Evolutionary conservation across 2,329 filamentous ascomycete species (phyloP).

Genomic region (Bimuria novae-zelandiae): DNA sequence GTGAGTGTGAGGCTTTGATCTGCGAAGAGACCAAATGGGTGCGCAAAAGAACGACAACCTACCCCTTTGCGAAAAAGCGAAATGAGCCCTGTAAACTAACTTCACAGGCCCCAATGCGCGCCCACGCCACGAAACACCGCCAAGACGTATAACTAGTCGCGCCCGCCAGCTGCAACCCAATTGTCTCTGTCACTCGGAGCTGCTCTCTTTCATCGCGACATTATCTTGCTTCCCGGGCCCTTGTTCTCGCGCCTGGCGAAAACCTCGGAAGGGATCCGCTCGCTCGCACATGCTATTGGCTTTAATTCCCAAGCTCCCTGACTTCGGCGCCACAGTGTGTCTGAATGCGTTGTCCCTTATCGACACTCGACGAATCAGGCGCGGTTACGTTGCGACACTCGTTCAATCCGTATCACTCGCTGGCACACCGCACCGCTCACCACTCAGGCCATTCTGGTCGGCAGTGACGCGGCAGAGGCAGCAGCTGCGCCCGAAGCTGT

Average conservation of each 20-base stretch:
- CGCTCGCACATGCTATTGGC: constrained; percentile 10
- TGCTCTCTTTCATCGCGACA: background rate
- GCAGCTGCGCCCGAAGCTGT: background rate
- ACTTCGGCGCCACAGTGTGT: constrained; percentile 11
- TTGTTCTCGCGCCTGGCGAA: background rate
- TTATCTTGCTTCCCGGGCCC: background rate
- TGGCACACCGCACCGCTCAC: constrained; percentile 1
- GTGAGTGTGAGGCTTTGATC: background rate
- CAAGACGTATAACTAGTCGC: too few species aligned
- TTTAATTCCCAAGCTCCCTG: constrained; percentile 11
- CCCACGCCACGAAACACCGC: constrained; percentile 19
- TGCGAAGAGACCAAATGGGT: background rate
- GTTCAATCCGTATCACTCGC: constrained; percentile 6
- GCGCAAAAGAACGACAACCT: background rate
- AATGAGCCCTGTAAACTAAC: constrained; percentile 17
- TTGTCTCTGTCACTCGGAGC: background rate
- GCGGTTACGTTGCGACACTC: constrained; percentile 13
- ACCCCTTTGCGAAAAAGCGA: constrained; percentile 19
- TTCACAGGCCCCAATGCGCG: constrained; percentile 13
- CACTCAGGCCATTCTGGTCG: background rate
- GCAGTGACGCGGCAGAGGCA: background rate
- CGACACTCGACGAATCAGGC: constrained; percentile 16
- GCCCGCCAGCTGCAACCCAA: too few species aligned
- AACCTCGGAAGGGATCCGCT: background rate
- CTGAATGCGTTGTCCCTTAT: constrained; percentile 24